Evolutionary conservation across 179 eudicot genomes (phyloP), one percentile per base, ranked within the genome.

Genomic region (Nepenthes alata): DNA sequence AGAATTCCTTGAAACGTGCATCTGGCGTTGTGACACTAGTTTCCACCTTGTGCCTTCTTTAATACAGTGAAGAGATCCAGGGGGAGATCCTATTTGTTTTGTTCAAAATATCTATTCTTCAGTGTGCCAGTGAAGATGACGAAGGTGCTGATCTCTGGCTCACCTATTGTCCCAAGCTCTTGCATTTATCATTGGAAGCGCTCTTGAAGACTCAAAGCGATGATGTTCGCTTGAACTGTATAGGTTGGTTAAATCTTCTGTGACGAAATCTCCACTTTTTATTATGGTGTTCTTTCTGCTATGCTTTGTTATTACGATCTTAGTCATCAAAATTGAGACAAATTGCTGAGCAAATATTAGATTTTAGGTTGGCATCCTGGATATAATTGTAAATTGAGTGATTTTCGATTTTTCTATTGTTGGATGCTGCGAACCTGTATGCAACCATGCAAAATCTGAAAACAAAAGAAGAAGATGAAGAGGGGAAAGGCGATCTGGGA

Each of bases 81-180:
- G 97, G 99, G 72, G 99, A 94, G 84, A 83, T 87, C 74, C 77
- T 90, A 67, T 94, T 87, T 76, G 84, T 90, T 50, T 67, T 94
- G 67, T 90, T 82, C 74, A 25, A 25, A 71, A 67, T 81, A 69
- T 79, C 87, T 55, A 54, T 82, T 63, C 84, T 87, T 35, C 88
- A 78, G 61, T 64, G 72, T 69, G 68, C 72, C 13, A 65, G 55
- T 63, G 66, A 62, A 58, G 95, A 81, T 49, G 77, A 71, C 64
- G 74, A 73, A 48, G 76, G 73, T 16, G 65, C 72, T 54, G 90
- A 85, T 80, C 69, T 74, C 13, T 69, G 86, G 39, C 70, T 62
- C 63, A 62, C 78, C 64, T 68, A 75, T 69, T 77, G 83, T 68
- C 79, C 94, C 59, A 79, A 72, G 78, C 84, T 94, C 64, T 67